Percentiles rank a stretch among this genome's conserved stretches.
These are phyloP conservation scores for Kwoniella pini DNA, from an alignment of 768 basidiomycete species.

Conservation along the genomic window DNA sequence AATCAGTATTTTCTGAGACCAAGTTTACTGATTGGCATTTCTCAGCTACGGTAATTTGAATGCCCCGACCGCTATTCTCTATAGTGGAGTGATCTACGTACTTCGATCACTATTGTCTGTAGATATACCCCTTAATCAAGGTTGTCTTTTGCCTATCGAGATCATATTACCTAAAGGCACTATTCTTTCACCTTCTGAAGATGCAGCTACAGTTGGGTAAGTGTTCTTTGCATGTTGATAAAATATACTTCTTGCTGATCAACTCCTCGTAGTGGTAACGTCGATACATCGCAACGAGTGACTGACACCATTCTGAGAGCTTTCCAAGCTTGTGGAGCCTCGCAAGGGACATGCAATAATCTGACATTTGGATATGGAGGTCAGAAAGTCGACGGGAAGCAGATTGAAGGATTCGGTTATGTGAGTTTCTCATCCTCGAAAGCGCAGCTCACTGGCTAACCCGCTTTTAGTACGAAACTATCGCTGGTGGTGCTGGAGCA, in stretches of 20 bases:
- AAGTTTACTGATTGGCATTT: no score
- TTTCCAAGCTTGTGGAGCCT: conserved; percentile 88
- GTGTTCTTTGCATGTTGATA: neutral
- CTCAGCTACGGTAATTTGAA: conserved; percentile 40
- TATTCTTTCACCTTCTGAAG: conserved; percentile 74
- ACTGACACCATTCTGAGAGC: conserved; percentile 92
- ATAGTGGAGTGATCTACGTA: conserved; percentile 47
- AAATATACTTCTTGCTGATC: neutral
- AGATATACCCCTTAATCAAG: conserved; percentile 47
- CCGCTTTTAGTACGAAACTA: conserved; percentile 66
- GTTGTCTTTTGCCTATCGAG: conserved; percentile 48
- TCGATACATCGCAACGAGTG: conserved; percentile 85
- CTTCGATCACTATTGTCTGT: conserved; percentile 29
- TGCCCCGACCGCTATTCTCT: conserved; percentile 38
- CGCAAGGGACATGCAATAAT: conserved; percentile 81
- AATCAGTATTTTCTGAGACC: no score
- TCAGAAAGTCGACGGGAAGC: conserved; percentile 39
- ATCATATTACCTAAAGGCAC: conserved; percentile 80
- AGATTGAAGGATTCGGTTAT: no score
- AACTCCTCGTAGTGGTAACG: conserved; percentile 72
- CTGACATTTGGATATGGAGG: conserved; percentile 85
- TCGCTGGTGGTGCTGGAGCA: conserved; percentile 42
- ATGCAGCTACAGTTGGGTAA: conserved; percentile 69
- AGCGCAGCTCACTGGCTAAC: conserved; percentile 66
- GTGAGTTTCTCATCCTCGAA: conserved; percentile 41